Evolutionary conservation across 805 yeast genomes (phyloP).

Genomic region (Candida ortonii): DNA sequence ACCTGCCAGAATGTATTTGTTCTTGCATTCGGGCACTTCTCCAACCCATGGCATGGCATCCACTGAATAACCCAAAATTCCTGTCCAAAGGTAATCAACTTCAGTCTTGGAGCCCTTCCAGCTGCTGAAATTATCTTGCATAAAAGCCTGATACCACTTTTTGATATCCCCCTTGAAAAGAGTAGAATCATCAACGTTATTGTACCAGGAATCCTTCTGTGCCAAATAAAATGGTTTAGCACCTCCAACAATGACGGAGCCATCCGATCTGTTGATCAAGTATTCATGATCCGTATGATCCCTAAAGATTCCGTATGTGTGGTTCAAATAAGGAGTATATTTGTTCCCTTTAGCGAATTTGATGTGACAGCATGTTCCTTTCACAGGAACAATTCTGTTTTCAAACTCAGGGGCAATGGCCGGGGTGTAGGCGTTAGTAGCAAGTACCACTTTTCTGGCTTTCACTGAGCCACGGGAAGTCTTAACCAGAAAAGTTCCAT

Average conservation of each 20-base stretch:
- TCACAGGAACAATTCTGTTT: conserved; percentile 34
- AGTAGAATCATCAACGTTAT: conserved; percentile 36
- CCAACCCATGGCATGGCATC: conserved; percentile 43
- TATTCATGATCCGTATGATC: conserved; percentile 22
- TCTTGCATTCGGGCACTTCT: conserved; percentile 28
- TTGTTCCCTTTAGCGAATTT: conserved; percentile 5
- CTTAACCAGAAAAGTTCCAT: conserved; percentile 31
- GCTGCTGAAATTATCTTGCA: conserved; percentile 31
- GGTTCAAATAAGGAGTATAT: conserved; percentile 30
- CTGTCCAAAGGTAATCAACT: conserved; percentile 38
- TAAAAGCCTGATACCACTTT: conserved; percentile 26
- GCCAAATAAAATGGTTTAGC: conserved; percentile 28
- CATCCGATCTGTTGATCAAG: conserved; percentile 39
- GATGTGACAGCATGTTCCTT: conserved; percentile 34
- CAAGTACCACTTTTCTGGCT: conserved; percentile 35
- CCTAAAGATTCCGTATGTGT: conserved; percentile 31
- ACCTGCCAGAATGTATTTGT: conserved; percentile 39
- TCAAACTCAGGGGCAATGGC: conserved; percentile 23
- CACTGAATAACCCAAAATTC: conserved; percentile 43
- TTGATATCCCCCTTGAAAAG: conserved; percentile 25
- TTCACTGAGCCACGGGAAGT: conserved; percentile 25
- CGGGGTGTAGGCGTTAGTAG: conserved; percentile 34
- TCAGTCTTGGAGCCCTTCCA: conserved; percentile 29
- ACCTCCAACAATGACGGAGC: conserved; percentile 37
- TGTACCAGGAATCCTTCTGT: conserved; percentile 28